These are phyloP conservation scores for Gossypium raimondii DNA, from an alignment of 345 rosid species.

Conservation along the genomic window DNA sequence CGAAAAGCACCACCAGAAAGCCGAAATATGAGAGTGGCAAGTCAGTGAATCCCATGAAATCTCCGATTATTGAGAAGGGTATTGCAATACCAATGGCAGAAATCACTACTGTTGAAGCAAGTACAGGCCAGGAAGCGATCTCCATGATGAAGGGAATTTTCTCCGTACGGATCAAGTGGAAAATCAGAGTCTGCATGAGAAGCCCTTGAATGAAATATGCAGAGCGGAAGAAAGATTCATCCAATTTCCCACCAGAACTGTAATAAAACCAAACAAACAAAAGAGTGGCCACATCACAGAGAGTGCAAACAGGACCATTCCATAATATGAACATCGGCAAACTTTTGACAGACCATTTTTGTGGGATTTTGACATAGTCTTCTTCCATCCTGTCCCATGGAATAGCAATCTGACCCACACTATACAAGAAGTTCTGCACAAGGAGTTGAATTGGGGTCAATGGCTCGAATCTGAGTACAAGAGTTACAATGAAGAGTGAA, in stretches of 20 bases:
- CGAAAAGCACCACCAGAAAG: constrained; percentile 50
- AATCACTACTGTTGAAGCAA: constrained; percentile 43
- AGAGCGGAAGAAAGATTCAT: constrained; percentile 36
- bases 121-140: constrained; percentile 58
- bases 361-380: constrained; percentile 51
- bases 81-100: constrained; percentile 53
- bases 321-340: constrained; percentile 53
- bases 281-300: constrained; percentile 45
- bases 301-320: constrained; percentile 57
- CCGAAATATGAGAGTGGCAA: constrained; percentile 54
- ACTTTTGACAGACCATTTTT: constrained; percentile 40
- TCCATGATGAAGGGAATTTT: constrained; percentile 60
- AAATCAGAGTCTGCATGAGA: constrained; percentile 60
- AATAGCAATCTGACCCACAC: constrained; percentile 57
- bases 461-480: constrained; percentile 51
- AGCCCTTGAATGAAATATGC: constrained; percentile 66
- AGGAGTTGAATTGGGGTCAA: constrained; percentile 61
- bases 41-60: constrained; percentile 35
- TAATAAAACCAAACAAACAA: constrained; percentile 43
- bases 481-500: constrained; percentile 54
- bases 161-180: constrained; percentile 62
- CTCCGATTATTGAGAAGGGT: constrained; percentile 39
- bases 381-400: constrained; percentile 77
- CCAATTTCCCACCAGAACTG: not conserved
- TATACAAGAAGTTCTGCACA: constrained; percentile 50